phyloP scores from a whole-genome alignment of 2,329 filamentous ascomycete species.

The Lasiodiplodia hormozganensis region DNA sequence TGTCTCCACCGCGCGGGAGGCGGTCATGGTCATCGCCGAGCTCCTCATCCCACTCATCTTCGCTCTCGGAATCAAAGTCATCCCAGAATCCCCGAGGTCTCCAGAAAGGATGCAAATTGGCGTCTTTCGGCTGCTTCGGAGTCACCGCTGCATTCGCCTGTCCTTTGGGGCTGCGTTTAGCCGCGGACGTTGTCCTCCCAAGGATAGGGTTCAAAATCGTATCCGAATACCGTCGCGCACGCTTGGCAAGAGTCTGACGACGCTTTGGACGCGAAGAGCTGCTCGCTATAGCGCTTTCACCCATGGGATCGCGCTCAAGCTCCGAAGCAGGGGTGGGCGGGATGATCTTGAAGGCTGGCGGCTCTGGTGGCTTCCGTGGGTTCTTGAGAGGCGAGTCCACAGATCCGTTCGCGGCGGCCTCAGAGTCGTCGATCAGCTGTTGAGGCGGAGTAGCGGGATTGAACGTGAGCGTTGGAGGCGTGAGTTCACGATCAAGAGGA shows the following conservation, averaged over 20 bases:
- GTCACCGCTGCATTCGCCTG: slow-evolving; percentile 33
- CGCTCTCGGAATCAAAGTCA: slow-evolving; percentile 52
- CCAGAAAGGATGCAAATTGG: slow-evolving; percentile 67
- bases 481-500: slow-evolving; percentile 1
- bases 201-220: slow-evolving; percentile 52
- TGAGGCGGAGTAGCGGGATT: slow-evolving; percentile 45
- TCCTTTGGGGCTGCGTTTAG: slow-evolving; percentile 32
- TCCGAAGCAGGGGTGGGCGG: slow-evolving; percentile 61
- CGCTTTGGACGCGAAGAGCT: slow-evolving; percentile 43
- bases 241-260: slow-evolving; percentile 50
- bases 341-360: slow-evolving; percentile 63
- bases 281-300: slow-evolving; percentile 27
- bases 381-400: slow-evolving; percentile 67
- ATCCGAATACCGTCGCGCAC: slow-evolving; percentile 55
- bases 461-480: slow-evolving; percentile 40
- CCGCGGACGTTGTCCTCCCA: slow-evolving; percentile 32
- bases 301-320: slow-evolving; percentile 48
- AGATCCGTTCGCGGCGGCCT: slow-evolving; percentile 21
- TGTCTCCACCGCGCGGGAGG: slow-evolving; percentile 55
- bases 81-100: slow-evolving; percentile 69
- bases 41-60: slow-evolving; percentile 43
- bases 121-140: slow-evolving; percentile 45
- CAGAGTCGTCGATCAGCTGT: slow-evolving; percentile 34
- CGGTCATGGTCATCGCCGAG: slow-evolving; percentile 27
- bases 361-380: slow-evolving; percentile 63